Conservation (phyloP, 2,329 filamentous ascomycete species). For the Diaporthe aspalathi region DNA sequence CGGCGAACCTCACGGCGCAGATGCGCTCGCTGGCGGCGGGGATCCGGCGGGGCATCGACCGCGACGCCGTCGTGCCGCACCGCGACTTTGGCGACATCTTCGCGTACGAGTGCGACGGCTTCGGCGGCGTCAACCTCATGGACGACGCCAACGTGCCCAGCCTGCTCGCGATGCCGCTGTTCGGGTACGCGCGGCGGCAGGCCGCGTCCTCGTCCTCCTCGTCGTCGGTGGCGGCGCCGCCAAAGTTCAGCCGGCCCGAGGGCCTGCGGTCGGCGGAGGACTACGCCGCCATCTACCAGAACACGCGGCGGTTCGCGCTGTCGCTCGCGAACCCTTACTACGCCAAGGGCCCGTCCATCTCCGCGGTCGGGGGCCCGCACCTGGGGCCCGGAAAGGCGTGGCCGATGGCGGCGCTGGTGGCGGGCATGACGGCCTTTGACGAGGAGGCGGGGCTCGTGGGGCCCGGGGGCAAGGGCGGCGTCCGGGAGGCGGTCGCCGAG, state of each 20-base stretch:
- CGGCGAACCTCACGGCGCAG: conserved; percentile 56
- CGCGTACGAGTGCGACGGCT: conserved; percentile 82
- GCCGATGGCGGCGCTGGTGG: conserved; percentile 68
- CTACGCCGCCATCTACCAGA: conserved; percentile 76
- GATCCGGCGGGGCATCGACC: conserved; percentile 75
- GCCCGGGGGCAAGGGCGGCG: conserved; percentile 42
- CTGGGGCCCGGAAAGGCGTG: conserved; percentile 71
- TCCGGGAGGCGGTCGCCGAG: conserved; percentile 47
- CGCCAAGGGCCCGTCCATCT: conserved; percentile 72
- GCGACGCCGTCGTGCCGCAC: conserved; percentile 74
- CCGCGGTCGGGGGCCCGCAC: conserved; percentile 76
- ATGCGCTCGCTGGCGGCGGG: conserved; percentile 70
- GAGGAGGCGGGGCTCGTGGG: conserved; percentile 43
- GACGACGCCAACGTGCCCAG: conserved; percentile 79
- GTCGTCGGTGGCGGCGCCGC: too few species aligned
- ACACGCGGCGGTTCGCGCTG: conserved; percentile 83
- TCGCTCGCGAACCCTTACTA: conserved; percentile 84
- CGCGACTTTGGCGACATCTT: conserved; percentile 76
- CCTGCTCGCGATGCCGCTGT: conserved; percentile 72
- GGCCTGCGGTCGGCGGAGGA: conserved; percentile 46
- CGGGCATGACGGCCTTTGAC: conserved; percentile 59
- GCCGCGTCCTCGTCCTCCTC: too few species aligned
- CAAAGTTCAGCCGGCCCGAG: not conserved
- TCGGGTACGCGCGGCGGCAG: conserved; percentile 61
- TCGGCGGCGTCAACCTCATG: conserved; percentile 74